phyloP scores from a whole-genome alignment of 805 yeast species.

The Hyphopichia homilentoma region DNA sequence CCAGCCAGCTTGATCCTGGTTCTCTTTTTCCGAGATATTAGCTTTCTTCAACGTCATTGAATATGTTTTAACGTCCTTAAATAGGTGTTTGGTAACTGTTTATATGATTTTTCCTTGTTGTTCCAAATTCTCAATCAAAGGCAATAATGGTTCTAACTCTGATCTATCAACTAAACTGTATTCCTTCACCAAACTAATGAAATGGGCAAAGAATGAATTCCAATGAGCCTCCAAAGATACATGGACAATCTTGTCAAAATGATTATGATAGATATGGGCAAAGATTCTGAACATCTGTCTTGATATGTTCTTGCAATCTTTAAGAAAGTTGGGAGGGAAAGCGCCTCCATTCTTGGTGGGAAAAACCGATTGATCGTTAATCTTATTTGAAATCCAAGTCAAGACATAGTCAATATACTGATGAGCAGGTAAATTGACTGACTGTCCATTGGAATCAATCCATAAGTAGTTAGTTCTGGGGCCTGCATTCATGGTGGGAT shows the following conservation, averaged over 20 bases:
- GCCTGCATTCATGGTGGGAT: conserved; percentile 95
- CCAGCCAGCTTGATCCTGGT: too few relatives aligned
- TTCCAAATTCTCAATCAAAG: conserved; percentile 76
- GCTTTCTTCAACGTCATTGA: too few relatives aligned
- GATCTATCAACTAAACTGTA: conserved; percentile 74
- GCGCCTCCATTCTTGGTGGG: conserved; percentile 90
- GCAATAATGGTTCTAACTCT: conserved; percentile 76
- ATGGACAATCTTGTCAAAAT: conserved; percentile 91
- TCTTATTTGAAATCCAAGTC: conserved; percentile 83
- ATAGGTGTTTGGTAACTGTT: too few relatives aligned
- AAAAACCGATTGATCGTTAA: conserved; percentile 84
- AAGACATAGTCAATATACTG: conserved; percentile 91
- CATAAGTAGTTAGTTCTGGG: conserved; percentile 87
- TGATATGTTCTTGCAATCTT: conserved; percentile 81
- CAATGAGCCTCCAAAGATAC: conserved; percentile 93
- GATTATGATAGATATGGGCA: conserved; percentile 93
- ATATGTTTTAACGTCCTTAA: too few relatives aligned
- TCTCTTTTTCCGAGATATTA: too few relatives aligned
- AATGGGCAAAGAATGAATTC: conserved; percentile 96
- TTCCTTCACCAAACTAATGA: conserved; percentile 79
- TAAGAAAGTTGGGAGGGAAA: conserved; percentile 79
- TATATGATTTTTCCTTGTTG: conserved; percentile 76
- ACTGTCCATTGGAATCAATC: conserved; percentile 75
- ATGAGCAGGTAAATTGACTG: conserved; percentile 83
- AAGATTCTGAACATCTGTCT: conserved; percentile 92